Evolutionary conservation across 2,329 filamentous ascomycete genomes (phyloP).

Genomic region (Emmonsia crescens): DNA sequence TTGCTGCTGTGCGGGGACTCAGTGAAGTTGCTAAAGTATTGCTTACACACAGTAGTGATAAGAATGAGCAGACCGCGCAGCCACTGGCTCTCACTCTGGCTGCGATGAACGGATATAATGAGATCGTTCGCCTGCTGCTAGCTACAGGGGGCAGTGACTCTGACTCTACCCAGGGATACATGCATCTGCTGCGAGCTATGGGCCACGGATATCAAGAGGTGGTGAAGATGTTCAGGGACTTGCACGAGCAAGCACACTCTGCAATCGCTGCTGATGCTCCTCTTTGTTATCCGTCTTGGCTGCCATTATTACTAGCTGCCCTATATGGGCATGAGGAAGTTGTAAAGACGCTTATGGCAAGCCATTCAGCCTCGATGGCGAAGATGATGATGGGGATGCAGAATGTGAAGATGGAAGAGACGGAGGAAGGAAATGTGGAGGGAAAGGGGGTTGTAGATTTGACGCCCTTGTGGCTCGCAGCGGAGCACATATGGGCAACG

Average conservation of each 20-base stretch:
- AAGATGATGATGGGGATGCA: not conserved
- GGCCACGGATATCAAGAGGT: not conserved
- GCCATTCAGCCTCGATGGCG: not conserved
- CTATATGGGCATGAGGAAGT: not conserved
- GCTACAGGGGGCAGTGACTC: not conserved
- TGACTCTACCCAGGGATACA: not conserved
- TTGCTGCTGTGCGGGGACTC: not conserved
- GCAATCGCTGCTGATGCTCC: not conserved
- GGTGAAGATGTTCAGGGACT: not conserved
- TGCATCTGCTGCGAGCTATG: not conserved
- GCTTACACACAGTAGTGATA: not conserved
- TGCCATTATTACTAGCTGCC: not conserved
- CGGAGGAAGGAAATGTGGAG: not conserved
- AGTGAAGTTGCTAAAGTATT: not conserved
- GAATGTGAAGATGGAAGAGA: not conserved
- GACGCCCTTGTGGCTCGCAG: not conserved
- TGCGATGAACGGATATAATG: not conserved
- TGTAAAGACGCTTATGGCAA: not conserved
- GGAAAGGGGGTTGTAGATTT: not conserved
- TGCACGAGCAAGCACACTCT: not conserved
- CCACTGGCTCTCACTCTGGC: not conserved
- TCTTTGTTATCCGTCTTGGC: not conserved
- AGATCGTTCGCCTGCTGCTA: not conserved
- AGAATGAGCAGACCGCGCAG: not conserved
- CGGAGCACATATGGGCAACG: not conserved